These are phyloP conservation scores for Farysia itapuensis DNA, from an alignment of 1,284 basidiomycete genomes.

Conservation along the genomic window DNA sequence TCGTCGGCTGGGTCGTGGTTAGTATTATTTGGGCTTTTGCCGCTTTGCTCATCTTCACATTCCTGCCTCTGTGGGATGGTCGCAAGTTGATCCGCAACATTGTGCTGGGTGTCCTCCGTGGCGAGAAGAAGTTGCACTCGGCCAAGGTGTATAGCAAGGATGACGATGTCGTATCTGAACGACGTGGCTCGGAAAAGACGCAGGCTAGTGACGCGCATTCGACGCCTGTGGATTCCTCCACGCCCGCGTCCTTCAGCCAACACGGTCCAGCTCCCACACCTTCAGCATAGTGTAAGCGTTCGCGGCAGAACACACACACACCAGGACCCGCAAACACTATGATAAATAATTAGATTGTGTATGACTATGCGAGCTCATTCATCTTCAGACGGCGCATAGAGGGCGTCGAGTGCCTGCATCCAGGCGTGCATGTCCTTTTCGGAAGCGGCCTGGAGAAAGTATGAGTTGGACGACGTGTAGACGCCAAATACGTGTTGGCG, in stretches of 20 bases:
- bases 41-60: conserved; percentile 27
- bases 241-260: background rate
- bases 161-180: background rate
- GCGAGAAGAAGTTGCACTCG: background rate
- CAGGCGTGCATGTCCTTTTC: conserved; percentile 31
- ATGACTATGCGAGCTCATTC: no score
- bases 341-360: no score
- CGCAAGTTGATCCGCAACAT: conserved; percentile 8
- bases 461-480: conserved; percentile 44
- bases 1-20: conserved; percentile 53
- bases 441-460: conserved; percentile 38
- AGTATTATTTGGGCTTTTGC: conserved; percentile 49
- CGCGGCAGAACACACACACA: no score
- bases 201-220: no score
- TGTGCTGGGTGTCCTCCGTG: background rate
- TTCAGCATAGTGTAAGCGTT: no score
- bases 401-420: conserved; percentile 23
- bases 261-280: no score
- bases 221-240: background rate
- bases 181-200: conserved; percentile 1
- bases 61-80: conserved; percentile 30
- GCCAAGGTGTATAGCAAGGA: background rate
- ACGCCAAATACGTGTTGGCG: conserved; percentile 41
- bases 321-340: no score
- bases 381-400: conserved; percentile 4